Evolutionary conservation across 164 flowering plant genomes (phyloP).

Genomic region (Malania oleifera): DNA sequence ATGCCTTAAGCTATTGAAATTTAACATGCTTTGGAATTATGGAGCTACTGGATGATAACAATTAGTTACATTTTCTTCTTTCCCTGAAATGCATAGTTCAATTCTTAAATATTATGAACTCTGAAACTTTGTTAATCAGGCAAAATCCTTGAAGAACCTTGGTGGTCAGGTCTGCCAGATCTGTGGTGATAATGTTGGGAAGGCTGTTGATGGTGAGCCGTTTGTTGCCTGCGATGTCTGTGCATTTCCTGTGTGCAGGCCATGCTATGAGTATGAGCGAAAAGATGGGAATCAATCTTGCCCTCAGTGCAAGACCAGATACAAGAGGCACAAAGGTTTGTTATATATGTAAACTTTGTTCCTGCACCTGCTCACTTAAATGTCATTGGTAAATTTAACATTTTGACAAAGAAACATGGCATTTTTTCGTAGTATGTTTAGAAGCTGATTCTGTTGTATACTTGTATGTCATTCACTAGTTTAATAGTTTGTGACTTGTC

Average conservation of each 20-base stretch:
- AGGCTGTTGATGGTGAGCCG: conserved; percentile 16
- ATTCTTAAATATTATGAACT: conserved; percentile 6
- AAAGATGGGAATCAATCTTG: conserved; percentile 30
- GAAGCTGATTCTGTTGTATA: too few species aligned
- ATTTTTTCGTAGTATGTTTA: background rate
- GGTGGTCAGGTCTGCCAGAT: conserved; percentile 40
- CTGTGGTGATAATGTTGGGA: conserved; percentile 23
- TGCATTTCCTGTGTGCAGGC: conserved; percentile 31
- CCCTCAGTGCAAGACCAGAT: conserved; percentile 34
- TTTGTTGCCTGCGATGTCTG: conserved; percentile 30
- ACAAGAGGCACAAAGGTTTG: conserved; percentile 30
- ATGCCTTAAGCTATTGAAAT: too few species aligned
- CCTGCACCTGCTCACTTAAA: background rate
- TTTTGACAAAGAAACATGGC: background rate
- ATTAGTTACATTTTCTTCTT: background rate
- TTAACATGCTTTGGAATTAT: too few species aligned
- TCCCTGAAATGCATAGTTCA: background rate
- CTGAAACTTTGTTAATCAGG: conserved; percentile 22
- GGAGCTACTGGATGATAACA: too few species aligned
- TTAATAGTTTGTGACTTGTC: too few species aligned
- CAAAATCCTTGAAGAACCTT: conserved; percentile 36
- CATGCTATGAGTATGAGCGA: conserved; percentile 31
- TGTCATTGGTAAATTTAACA: background rate
- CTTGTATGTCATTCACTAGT: too few species aligned
- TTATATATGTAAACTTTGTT: background rate